Evolutionary conservation across 371 early-diverging fungal species (phyloP).

Genomic region (Mortierella polycephala): DNA sequence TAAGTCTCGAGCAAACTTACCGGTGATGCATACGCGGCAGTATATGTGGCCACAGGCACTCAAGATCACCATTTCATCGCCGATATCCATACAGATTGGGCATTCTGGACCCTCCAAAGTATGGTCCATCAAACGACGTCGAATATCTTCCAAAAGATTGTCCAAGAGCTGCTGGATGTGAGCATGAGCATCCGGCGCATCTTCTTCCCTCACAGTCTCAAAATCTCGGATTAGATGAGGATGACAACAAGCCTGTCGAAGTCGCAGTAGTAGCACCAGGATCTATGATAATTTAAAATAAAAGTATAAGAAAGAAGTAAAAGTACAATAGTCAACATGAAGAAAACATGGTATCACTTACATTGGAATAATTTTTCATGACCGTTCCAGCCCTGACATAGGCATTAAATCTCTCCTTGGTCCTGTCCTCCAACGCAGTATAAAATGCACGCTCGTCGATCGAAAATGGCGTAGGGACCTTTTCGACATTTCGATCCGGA

Average conservation of each 20-base stretch:
- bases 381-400: slow-evolving; percentile 58
- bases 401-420: slow-evolving; percentile 56
- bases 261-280: slow-evolving; percentile 62
- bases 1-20: slow-evolving; percentile 5
- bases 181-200: slow-evolving; percentile 39
- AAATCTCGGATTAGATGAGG: slow-evolving; percentile 72
- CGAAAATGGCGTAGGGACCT: slow-evolving; percentile 63
- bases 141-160: slow-evolving; percentile 24
- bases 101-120: slow-evolving; percentile 46
- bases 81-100: slow-evolving; percentile 53
- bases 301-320: neutral
- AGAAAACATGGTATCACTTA: slow-evolving; percentile 24
- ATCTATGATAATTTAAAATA: slow-evolving; percentile 9
- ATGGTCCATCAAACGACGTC: slow-evolving; percentile 64
- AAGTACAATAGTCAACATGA: neutral
- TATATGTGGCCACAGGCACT: slow-evolving; percentile 50
- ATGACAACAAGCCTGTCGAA: slow-evolving; percentile 79
- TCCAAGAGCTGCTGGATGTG: slow-evolving; percentile 27
- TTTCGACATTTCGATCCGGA: slow-evolving; percentile 67
- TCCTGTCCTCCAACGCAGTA: slow-evolving; percentile 63
- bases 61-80: slow-evolving; percentile 45
- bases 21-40: slow-evolving; percentile 47
- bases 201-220: slow-evolving; percentile 63
- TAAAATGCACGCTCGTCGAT: slow-evolving; percentile 71
- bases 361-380: slow-evolving; percentile 65